Conservation (phyloP, 2,329 filamentous ascomycete species). For the Clonostachys rosea region DNA sequence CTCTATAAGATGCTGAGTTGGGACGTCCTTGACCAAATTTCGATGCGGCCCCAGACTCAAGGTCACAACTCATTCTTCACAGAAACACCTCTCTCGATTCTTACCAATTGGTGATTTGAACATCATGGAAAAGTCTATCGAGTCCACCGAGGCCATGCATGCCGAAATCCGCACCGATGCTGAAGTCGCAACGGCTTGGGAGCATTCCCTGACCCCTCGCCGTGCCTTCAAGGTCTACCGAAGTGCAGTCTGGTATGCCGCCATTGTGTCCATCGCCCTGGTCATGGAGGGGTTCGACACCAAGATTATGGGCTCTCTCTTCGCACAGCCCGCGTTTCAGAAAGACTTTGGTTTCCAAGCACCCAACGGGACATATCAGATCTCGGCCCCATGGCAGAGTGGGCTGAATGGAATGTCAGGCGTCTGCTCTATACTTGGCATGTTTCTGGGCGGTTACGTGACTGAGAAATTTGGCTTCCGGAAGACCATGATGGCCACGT, state of each 20-base stretch:
- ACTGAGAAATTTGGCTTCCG: constrained; percentile 26
- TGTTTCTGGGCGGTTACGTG: constrained; percentile 31
- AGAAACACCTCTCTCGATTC: too few species aligned
- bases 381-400: constrained; percentile 32
- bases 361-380: constrained; percentile 1
- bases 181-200: constrained; percentile 6
- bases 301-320: constrained; percentile 19
- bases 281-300: constrained; percentile 5
- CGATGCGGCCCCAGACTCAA: too few species aligned
- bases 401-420: constrained; percentile 29
- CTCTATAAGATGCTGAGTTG: too few species aligned
- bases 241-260: constrained; percentile 21
- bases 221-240: constrained; percentile 14
- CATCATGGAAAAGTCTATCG: background rate
- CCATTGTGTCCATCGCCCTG: constrained; percentile 11
- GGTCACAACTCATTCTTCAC: too few species aligned
- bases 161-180: background rate
- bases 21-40: too few species aligned
- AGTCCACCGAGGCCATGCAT: background rate
- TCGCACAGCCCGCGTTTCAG: constrained; percentile 22
- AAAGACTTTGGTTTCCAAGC: constrained; percentile 10
- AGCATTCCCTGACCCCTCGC: constrained; percentile 11
- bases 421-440: constrained; percentile 33
- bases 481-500: constrained; percentile 25
- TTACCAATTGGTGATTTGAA: too few species aligned